These are phyloP conservation scores for Funneliformis mosseae DNA, from an alignment of 192 early-diverging fungal species.

Conservation along the genomic window DNA sequence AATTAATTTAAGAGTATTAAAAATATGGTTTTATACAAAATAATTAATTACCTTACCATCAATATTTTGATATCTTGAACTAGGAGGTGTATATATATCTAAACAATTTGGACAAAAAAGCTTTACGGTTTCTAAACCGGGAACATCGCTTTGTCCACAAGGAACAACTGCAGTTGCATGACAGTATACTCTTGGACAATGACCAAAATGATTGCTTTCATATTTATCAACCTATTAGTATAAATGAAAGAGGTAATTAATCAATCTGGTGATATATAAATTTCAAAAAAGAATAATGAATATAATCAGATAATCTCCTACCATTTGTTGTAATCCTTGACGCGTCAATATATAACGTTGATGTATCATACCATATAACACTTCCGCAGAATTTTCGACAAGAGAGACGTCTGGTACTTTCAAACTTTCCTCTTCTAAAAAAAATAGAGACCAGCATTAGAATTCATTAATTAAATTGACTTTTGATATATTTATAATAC, in stretches of 20 bases:
- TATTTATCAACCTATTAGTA: slow-evolving; percentile 70
- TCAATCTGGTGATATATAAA: neutral
- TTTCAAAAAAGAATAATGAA: neutral
- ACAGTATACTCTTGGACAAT: slow-evolving; percentile 74
- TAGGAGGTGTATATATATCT: slow-evolving; percentile 77
- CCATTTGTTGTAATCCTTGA: slow-evolving; percentile 84
- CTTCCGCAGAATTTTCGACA: slow-evolving; percentile 85
- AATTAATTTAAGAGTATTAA: neutral
- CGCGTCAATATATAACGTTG: slow-evolving; percentile 90
- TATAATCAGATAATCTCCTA: slow-evolving; percentile 31
- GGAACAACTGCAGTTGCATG: slow-evolving; percentile 63
- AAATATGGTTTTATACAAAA: neutral
- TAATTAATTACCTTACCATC: slow-evolving; percentile 54
- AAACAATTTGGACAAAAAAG: slow-evolving; percentile 81
- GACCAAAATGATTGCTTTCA: slow-evolving; percentile 74
- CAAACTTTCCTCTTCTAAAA: slow-evolving; percentile 52
- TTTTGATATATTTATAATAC: neutral
- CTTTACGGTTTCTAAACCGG: slow-evolving; percentile 69
- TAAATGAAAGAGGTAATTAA: slow-evolving; percentile 37
- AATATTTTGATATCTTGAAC: slow-evolving; percentile 65
- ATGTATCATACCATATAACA: slow-evolving; percentile 94
- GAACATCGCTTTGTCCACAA: slow-evolving; percentile 70
- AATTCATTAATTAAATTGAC: neutral
- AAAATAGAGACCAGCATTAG: neutral
- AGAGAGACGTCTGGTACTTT: slow-evolving; percentile 72